A percentile compares a stretch with the other conserved stretches of the same genome.
phyloP scores from a whole-genome alignment of 768 basidiomycete species.

The Termitomyces sp. region DNA sequence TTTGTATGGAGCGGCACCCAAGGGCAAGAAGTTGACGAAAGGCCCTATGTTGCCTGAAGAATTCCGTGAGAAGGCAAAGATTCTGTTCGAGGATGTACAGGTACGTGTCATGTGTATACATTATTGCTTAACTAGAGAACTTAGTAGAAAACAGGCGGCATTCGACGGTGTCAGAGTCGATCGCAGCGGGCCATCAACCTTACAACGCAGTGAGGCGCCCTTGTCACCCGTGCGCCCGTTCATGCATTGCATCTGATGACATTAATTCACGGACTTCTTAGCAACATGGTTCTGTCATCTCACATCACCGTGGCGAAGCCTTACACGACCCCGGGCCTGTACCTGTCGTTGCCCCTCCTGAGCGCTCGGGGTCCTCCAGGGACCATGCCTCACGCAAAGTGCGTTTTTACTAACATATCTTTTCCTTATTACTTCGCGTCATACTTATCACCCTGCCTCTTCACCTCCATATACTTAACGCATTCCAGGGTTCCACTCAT shows the following conservation, averaged over 20 bases:
- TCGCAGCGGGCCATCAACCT: constrained; percentile 9
- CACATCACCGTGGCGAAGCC: constrained; percentile 11
- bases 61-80: constrained; percentile 17
- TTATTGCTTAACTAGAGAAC: background rate
- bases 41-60: constrained; percentile 17
- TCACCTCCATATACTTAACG: background rate
- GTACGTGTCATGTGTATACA: constrained; percentile 2
- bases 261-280: background rate
- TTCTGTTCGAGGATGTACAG: constrained; percentile 17
- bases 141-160: constrained; percentile 5
- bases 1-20: constrained; percentile 18
- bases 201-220: constrained; percentile 3
- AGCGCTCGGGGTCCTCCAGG: constrained; percentile 6
- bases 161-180: constrained; percentile 10
- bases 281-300: background rate
- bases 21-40: constrained; percentile 21
- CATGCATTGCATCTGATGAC: background rate
- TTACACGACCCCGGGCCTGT: constrained; percentile 13
- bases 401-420: background rate
- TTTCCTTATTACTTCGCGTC: background rate
- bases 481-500: constrained; percentile 6
- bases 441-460: background rate
- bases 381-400: constrained; percentile 12
- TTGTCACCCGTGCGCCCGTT: constrained; percentile 3
- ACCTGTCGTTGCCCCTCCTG: constrained; percentile 1